Base-by-base conservation (phyloP, 257 asterid genomes). In the Nicotiana sylvestris region DNA sequence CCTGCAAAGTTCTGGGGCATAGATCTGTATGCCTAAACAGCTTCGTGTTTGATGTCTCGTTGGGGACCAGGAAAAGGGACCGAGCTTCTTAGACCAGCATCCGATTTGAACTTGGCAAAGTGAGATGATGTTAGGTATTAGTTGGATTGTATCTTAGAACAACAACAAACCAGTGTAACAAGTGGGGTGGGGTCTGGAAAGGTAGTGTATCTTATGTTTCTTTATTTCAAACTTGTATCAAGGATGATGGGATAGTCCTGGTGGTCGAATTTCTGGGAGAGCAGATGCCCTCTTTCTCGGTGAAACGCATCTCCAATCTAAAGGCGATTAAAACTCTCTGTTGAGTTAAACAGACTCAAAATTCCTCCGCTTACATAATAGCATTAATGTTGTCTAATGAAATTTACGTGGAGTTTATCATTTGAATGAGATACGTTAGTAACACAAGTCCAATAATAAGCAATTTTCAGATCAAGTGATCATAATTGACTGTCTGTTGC, bases 1-100 rank as follows among this genome's bases (percentile, higher is more conserved):
- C 94, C 94, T 25, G 88, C 92, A 84, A 88, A 86, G 78, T 88
- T 89, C 60, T 91, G 93, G 94, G 92, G 91, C 60, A 85, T 91
- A 29, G 90, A 91, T 82, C 81, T 91, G 67, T 89, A 85, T 66
- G 93, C 91, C 0, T 90, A 81, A 85, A 65, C 79, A 74, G 62
- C 30, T 49, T 13, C 61, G 0, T 49, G 7, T 13, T n/a, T 21
- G 3, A n/a, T 21, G 77, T 9, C 3, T 69, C 57, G 21, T 29
- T 66, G 46, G 46, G 0, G 8, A 74, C 80, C 43, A 49, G 43
- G 62, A 27, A 49, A 74, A 12, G 64, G 43, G 27, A 46, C 37
- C 21, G 11, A 74, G 13, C 25, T 74, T 16, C 68, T 18, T 53
- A 33, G 46, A 37, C 39, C 21, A 12, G 61, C 79, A 43, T 72